Conservation (phyloP, 768 basidiomycete genomes). For the Nidularia sp. region DNA sequence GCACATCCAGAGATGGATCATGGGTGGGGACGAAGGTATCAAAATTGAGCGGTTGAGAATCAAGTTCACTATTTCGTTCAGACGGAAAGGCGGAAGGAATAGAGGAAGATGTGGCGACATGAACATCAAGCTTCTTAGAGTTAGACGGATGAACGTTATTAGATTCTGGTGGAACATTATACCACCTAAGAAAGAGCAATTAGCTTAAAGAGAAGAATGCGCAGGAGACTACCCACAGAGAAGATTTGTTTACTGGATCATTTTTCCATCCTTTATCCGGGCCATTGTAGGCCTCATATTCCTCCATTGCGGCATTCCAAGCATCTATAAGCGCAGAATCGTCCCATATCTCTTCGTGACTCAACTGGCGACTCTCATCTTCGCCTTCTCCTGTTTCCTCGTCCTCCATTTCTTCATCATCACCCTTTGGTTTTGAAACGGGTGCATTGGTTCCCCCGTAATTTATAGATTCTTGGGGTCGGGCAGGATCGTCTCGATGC, state of each 20-base stretch:
- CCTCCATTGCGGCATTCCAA: constrained; percentile 81
- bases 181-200: constrained; percentile 53
- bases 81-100: too few relatives aligned
- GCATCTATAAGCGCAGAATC: constrained; percentile 80
- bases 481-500: constrained; percentile 42
- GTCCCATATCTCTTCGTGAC: constrained; percentile 80
- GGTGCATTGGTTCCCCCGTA: background rate
- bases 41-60: constrained; percentile 67
- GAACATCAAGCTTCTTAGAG: too few relatives aligned
- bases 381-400: constrained; percentile 32
- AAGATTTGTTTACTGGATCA: constrained; percentile 65
- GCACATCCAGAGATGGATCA: constrained; percentile 53
- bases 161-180: constrained; percentile 53
- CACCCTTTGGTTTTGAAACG: constrained; percentile 10
- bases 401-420: constrained; percentile 12
- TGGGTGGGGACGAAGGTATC: constrained; percentile 67
- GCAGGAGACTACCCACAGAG: constrained; percentile 47
- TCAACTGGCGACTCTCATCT: constrained; percentile 59
- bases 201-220: background rate
- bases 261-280: constrained; percentile 69
- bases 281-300: constrained; percentile 74
- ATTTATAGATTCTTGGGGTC: constrained; percentile 2
- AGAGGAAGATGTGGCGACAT: too few relatives aligned
- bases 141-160: background rate
- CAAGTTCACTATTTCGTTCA: constrained; percentile 6